Base-by-base conservation (phyloP, 257 asterid species). In the Scutellaria baicalensis region DNA sequence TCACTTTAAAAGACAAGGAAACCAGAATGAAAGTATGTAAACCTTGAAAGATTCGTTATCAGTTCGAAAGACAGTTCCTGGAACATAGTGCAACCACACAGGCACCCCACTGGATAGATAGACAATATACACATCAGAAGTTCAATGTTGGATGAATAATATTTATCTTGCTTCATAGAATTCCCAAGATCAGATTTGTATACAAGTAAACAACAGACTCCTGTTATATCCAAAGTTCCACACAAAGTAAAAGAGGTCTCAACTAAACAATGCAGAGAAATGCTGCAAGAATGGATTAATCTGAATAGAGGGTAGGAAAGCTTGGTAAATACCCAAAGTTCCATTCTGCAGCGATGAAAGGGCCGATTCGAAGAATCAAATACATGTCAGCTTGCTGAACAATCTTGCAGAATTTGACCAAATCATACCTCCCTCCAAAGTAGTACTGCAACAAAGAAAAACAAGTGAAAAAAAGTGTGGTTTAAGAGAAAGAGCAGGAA, bases 311-410 rank as follows among this genome's bases (percentile, higher is more conserved):
- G n/a, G 18, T n/a, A 31, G 33, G 33, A 27, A 27, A 27, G 33
- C 33, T 27, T 27, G 33, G 33, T 27, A 27, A 27, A 27, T 77
- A 90, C 98, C 97, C 98, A 64, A 75, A 93, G 75, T 93, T 88
- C 98, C 98, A 93, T 63, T 93, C 98, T 10, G 97, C 98, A 0
- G 97, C 97, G 17, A 90, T 89, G 76, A 90, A 88, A 6, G 98
- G 98, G 33, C 98, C 98, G 45, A 93, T 93, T 3, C 98, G 88
- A 38, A 93, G 97, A 55, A 90, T 83, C 78, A 93, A n/a, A 80
- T 82, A 86, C 93, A 93, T 48, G 69, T 91, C 90, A 38, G 97
- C 82, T 51, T 84, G 80, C 72, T 83, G 90, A 72, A 92, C 97
- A 17, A 86, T 84, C 88, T 92, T 90, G 82, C 93, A 86, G 59